Evolutionary conservation across 768 basidiomycete genomes (phyloP).

Genomic region (Mycena chlorophos): DNA sequence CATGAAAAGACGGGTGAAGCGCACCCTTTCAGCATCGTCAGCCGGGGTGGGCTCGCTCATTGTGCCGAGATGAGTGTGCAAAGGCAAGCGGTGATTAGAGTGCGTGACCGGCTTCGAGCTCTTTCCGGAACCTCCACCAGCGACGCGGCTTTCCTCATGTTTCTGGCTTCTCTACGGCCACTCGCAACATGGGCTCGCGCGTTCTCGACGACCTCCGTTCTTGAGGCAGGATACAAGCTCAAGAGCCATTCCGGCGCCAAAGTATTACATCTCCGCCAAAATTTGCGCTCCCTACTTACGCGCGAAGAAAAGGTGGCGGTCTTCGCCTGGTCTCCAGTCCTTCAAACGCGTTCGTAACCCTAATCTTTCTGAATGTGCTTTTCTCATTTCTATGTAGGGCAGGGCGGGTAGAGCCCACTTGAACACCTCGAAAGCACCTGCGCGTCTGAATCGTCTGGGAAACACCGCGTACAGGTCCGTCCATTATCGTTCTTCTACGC

Average conservation of each 20-base stretch:
- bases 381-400: constrained; percentile 42
- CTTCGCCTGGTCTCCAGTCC: constrained; percentile 57
- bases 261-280: too few species aligned
- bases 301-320: constrained; percentile 81
- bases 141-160: background rate
- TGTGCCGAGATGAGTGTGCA: constrained; percentile 3
- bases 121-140: too few species aligned
- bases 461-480: constrained; percentile 43
- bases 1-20: constrained; percentile 17
- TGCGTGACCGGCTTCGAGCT: too few species aligned
- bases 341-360: constrained; percentile 70
- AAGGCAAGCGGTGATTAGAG: background rate
- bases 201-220: constrained; percentile 61
- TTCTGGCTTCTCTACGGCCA: constrained; percentile 19
- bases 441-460: constrained; percentile 63
- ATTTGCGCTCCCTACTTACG: too few species aligned
- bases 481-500: background rate
- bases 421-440: constrained; percentile 67
- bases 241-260: constrained; percentile 79
- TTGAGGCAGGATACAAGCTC: constrained; percentile 69
- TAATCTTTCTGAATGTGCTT: background rate
- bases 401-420: constrained; percentile 73
- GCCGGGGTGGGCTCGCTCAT: constrained; percentile 57
- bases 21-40: constrained; percentile 81
- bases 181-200: constrained; percentile 33